Evolutionary conservation across 768 basidiomycete species (phyloP).

Genomic region (Mycena pura): DNA sequence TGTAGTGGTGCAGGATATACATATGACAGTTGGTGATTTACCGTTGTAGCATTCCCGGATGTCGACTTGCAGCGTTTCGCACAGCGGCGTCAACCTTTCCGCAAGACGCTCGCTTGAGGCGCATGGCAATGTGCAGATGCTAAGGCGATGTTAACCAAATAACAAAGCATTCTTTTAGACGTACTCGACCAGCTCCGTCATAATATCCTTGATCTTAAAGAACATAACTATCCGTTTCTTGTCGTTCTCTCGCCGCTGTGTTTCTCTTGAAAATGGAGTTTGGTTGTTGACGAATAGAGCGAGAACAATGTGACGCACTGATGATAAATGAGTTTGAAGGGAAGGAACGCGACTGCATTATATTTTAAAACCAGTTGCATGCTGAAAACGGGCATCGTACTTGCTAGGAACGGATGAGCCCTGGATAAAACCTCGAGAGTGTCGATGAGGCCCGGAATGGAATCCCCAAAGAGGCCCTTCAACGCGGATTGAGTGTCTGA

Average conservation of each 20-base stretch:
- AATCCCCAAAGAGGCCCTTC: too few relatives aligned
- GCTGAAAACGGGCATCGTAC: background rate
- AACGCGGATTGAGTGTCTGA: too few relatives aligned
- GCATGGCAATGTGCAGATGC: background rate
- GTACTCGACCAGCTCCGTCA: slow-evolving; percentile 16
- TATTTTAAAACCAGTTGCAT: background rate
- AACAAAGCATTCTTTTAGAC: background rate
- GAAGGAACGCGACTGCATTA: slow-evolving; percentile 10
- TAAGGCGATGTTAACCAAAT: background rate
- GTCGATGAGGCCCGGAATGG: slow-evolving; percentile 13
- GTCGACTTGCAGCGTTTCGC: slow-evolving; percentile 12
- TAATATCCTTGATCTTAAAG: slow-evolving; percentile 15
- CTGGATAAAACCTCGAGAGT: slow-evolving; percentile 6
- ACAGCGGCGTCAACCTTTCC: slow-evolving; percentile 4
- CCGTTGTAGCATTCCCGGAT: slow-evolving; percentile 23
- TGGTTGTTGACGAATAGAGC: background rate
- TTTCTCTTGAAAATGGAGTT: slow-evolving; percentile 7
- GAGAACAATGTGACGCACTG: slow-evolving; percentile 12
- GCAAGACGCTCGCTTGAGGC: background rate
- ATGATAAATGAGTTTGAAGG: slow-evolving; percentile 17
- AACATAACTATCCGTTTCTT: slow-evolving; percentile 4
- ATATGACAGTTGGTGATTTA: background rate
- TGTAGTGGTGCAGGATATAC: background rate
- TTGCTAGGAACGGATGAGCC: slow-evolving; percentile 18
- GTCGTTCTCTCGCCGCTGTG: slow-evolving; percentile 15